Evolutionary conservation across 2,329 filamentous ascomycete species (phyloP).

Genomic region (Trichoderma sp.): DNA sequence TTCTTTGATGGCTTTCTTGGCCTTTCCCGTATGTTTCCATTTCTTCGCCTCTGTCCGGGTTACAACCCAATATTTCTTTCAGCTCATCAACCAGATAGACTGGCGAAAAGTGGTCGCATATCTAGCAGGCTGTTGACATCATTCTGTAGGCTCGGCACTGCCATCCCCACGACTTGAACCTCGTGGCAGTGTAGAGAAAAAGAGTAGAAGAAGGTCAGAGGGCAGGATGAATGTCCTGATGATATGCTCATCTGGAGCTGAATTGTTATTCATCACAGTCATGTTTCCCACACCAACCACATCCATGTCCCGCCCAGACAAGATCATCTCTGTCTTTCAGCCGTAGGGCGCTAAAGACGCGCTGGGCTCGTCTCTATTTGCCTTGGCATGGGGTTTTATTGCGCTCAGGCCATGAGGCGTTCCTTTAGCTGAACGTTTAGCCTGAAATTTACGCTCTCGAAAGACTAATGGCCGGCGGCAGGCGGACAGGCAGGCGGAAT

Average conservation of each 20-base stretch:
- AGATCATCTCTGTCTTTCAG: neutral
- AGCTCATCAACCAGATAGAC: neutral
- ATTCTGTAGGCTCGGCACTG: neutral
- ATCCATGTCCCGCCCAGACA: neutral
- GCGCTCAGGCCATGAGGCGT: neutral
- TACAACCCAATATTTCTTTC: neutral
- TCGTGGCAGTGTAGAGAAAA: neutral
- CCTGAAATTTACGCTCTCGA: neutral
- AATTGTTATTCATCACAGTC: neutral
- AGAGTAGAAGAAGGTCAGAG: neutral
- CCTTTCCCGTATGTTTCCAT: rapidly evolving
- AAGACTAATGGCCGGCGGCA: neutral
- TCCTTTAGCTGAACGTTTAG: neutral
- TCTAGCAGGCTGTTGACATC: neutral
- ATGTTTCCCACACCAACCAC: neutral
- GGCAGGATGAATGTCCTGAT: neutral
- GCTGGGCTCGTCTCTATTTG: neutral
- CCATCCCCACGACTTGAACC: neutral
- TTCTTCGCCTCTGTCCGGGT: neutral
- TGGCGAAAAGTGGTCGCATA: neutral
- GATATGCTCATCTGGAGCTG: neutral
- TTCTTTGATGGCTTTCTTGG: neutral
- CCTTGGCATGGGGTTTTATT: neutral
- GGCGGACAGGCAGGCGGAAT: neutral
- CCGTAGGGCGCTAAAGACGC: conserved; percentile 3